Base-by-base conservation (phyloP, 108 stramenopile genomes). In the Pseudonitzschia pungens region DNA sequence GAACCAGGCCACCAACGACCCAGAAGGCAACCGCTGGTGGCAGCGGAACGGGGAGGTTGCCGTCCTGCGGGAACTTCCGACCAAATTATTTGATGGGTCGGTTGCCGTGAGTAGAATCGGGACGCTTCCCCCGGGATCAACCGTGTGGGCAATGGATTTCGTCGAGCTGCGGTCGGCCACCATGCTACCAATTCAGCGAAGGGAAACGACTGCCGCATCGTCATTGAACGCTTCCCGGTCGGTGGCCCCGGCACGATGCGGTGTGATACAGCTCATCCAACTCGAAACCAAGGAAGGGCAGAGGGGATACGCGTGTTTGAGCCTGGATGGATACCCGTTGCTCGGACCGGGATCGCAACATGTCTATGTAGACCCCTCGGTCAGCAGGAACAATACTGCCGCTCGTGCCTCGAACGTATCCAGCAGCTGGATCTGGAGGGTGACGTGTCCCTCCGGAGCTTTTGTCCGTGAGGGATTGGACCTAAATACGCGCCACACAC, bases 391-490 rank as follows among this genome's bases (percentile, higher is more conserved):
- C 45, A 48, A 48, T 9, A 40, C 8, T 28, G 27, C n/a, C 11
- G 33, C 18, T 27, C 40, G 29, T 32, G 41, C 5, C 4, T 3
- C 12, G 10, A 43, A 26, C 12, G 1, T 4, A 10, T 1, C 32
- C 16, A 62, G 20, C 29, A 62, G 36, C 20, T 92, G 87, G 87
- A 45, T 79, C 8, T 92, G 88, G 88, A 45, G 85, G 60, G 84
- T 92, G 14, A 75, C 84, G 6, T 96, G 89, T 72, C 82, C 82
- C 1, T 89, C 84, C 43, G 95, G 92, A 2, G 95, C 95, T 15
- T 85, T 72, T 67, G 82, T 96, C 26, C 77, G 95, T 55, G 65
- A 79, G 43, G 95, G 95, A 41, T 71, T 92, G 24, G 93, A 96
- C 74, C 76, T 96, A 48, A 82, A 51, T 24, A 73, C 87, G 20